A percentile compares a stretch with the other conserved stretches of the same genome.
Evolutionary conservation across 73 alveolate species (phyloP).

Genomic region (Diophrys sp.): DNA sequence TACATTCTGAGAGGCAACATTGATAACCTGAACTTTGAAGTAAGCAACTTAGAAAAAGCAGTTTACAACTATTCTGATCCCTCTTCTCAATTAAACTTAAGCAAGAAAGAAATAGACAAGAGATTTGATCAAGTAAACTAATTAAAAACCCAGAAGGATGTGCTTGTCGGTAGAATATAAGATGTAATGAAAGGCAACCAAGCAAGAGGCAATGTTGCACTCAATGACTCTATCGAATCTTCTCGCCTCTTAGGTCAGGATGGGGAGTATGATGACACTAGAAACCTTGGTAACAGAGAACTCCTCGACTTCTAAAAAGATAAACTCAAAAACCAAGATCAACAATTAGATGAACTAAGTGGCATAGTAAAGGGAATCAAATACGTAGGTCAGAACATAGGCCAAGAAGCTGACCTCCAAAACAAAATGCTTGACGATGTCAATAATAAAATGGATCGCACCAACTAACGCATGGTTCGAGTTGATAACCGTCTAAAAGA

Average conservation of each 20-base stretch:
- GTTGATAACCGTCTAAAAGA: conserved; percentile 40
- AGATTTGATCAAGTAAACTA: neutral
- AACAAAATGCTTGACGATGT: conserved; percentile 45
- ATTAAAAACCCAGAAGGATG: neutral
- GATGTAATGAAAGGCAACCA: neutral
- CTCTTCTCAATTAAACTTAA: conserved; percentile 8
- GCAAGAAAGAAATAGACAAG: conserved; percentile 13
- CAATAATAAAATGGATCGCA: conserved; percentile 24
- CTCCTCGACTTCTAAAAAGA: conserved; percentile 31
- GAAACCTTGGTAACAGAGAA: conserved; percentile 29
- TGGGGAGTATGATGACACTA: conserved; percentile 49
- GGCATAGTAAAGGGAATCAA: conserved; percentile 33
- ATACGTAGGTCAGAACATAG: conserved; percentile 29
- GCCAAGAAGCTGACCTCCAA: conserved; percentile 28
- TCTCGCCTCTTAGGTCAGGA: conserved; percentile 36
- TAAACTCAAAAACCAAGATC: conserved; percentile 38
- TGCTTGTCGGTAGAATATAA: neutral
- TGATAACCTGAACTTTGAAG: conserved; percentile 15
- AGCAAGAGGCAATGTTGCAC: conserved; percentile 16
- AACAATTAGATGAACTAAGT: conserved; percentile 41
- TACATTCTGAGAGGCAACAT: conserved; percentile 22
- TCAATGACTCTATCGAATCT: conserved; percentile 30
- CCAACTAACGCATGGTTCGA: conserved; percentile 38
- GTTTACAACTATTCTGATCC: conserved; percentile 3
- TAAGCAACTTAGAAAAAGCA: conserved; percentile 26